Conservation (phyloP, 495 filamentous ascomycete species). For the Neurospora sp. region DNA sequence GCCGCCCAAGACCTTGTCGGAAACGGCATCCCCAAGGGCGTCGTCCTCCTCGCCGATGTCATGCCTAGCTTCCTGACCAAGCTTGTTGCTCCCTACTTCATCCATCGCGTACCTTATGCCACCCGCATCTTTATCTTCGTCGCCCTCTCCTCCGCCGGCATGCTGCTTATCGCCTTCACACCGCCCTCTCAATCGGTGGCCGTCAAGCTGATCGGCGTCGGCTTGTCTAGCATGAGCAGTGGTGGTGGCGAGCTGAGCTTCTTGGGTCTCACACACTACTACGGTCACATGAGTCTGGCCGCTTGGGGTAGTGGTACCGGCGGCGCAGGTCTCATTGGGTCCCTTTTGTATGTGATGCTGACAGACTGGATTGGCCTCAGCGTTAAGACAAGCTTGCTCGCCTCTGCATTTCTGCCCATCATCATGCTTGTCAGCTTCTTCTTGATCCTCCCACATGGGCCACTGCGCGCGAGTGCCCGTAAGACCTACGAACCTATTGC, state of each 20-base stretch:
- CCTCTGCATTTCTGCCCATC: conserved; percentile 65
- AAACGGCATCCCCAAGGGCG: conserved; percentile 67
- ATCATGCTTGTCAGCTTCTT: conserved; percentile 87
- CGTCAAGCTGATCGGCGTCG: conserved; percentile 69
- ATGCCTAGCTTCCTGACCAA: conserved; percentile 83
- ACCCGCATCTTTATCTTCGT: conserved; percentile 65
- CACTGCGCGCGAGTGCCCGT: conserved; percentile 31
- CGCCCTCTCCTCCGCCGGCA: conserved; percentile 61
- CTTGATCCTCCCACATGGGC: conserved; percentile 56
- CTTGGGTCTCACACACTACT: conserved; percentile 83
- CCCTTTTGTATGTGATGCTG: conserved; percentile 74
- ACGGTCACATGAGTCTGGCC: conserved; percentile 81
- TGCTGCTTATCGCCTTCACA: conserved; percentile 79
- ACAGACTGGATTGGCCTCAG: conserved; percentile 68
- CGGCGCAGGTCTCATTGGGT: conserved; percentile 77
- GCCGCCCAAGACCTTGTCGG: conserved; percentile 95
- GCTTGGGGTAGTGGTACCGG: conserved; percentile 92
- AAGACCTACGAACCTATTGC: conserved; percentile 35
- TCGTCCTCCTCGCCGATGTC: conserved; percentile 89
- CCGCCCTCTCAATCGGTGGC: conserved; percentile 54
- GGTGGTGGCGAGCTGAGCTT: conserved; percentile 87
- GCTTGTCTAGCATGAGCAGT: conserved; percentile 73
- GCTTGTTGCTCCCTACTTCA: conserved; percentile 83
- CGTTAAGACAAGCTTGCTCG: conserved; percentile 60
- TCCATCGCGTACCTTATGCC: conserved; percentile 74